A percentile compares a stretch with the other conserved stretches of the same genome.
These are phyloP conservation scores for Tremella yokohamensis DNA, from an alignment of 768 basidiomycete species.

Conservation along the genomic window DNA sequence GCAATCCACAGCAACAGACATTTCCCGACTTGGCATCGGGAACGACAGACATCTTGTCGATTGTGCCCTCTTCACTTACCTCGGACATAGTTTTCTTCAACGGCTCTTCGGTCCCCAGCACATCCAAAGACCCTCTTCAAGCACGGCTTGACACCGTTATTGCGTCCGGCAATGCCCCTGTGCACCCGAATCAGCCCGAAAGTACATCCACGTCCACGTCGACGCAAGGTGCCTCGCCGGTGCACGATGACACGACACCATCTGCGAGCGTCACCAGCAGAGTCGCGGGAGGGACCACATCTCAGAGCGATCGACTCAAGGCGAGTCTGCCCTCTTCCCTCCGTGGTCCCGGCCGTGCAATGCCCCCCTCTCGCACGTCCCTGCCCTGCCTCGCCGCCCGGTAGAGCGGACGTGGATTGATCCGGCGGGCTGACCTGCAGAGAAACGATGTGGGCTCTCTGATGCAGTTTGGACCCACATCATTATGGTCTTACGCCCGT, in stretches of 20 bases:
- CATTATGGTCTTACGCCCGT: conserved; percentile 9
- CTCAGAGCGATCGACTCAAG: conserved; percentile 19
- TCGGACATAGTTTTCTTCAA: too few species aligned
- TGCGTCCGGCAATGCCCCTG: too few species aligned
- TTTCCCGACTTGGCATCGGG: not conserved
- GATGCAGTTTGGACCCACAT: not conserved
- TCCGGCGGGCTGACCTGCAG: conserved; percentile 4
- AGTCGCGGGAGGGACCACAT: conserved; percentile 9
- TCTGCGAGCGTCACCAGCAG: conserved; percentile 1
- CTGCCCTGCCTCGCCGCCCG: too few species aligned
- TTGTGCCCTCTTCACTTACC: too few species aligned
- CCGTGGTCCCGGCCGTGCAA: not conserved
- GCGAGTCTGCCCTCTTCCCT: not conserved
- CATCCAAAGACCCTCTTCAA: too few species aligned
- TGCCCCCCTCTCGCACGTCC: too few species aligned
- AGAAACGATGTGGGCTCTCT: not conserved
- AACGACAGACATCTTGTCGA: too few species aligned
- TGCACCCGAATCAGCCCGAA: too few species aligned
- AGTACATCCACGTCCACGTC: not conserved
- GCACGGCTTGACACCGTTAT: too few species aligned
- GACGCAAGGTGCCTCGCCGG: not conserved
- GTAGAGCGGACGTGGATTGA: too few species aligned
- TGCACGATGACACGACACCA: not conserved
- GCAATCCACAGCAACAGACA: too few species aligned
- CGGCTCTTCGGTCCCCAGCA: too few species aligned